phyloP scores from a whole-genome alignment of 305 asterid genomes.

The Solanum hybrid region DNA sequence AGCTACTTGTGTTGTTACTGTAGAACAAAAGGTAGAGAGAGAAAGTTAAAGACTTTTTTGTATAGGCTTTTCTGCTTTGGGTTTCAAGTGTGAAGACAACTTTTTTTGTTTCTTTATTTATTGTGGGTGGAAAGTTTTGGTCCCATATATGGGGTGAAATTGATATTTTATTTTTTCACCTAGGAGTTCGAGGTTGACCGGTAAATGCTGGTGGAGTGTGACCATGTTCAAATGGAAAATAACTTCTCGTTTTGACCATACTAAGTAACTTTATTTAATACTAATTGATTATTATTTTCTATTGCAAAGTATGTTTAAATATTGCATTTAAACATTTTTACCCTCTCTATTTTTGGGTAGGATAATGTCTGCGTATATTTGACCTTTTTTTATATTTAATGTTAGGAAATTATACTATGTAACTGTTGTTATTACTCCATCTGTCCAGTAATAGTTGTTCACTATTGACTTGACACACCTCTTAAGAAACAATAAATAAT shows the following conservation, averaged over 20 bases:
- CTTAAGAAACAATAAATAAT: no score
- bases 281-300: no score
- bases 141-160: not conserved
- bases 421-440: no score
- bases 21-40: not conserved
- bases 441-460: no score
- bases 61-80: not conserved
- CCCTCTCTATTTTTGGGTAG: no score
- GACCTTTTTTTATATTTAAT: no score
- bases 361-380: no score
- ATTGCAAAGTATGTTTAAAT: no score
- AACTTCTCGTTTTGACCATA: not conserved
- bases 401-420: no score
- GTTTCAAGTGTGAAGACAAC: slow-evolving; percentile 8
- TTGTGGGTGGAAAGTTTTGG: not conserved
- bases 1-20: not conserved
- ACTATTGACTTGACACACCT: no score
- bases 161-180: not conserved
- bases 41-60: slow-evolving; percentile 5
- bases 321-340: no score
- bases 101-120: not conserved
- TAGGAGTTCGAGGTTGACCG: slow-evolving; percentile 11
- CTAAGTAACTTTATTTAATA: no score
- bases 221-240: not conserved
- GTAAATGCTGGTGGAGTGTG: slow-evolving; percentile 16